Base-by-base conservation (phyloP, 768 basidiomycete species). In the Rhodocollybia butyracea region DNA sequence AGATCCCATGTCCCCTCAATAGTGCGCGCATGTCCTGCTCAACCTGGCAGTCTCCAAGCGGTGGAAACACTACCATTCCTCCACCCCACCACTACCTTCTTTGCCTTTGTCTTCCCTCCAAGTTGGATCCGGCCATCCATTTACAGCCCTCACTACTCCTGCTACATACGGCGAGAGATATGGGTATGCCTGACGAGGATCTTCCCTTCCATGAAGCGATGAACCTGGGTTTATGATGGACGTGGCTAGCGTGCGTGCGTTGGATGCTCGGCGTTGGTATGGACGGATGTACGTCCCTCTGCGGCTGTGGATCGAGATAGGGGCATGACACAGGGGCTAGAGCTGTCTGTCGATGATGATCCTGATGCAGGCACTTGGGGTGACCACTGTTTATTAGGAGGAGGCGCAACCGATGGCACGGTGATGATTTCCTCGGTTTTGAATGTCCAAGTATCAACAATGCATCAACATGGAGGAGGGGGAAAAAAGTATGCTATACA, bases 361-460 rank as follows among this genome's bases (percentile, higher is more conserved):
- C 59, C 31, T n/a, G n/a, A 24, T 52, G 51, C 50, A 61, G 54
- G n/a, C n/a, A n/a, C n/a, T n/a, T n/a, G n/a, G 31, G 24, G 41
- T 30, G 27, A 43, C 19, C 27, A 42, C 24, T n/a, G 57, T 19
- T 24, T 59, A 31, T 47, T 48, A 15, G 36, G 31, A 5, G 59
- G 24, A 45, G 51, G 22, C 5, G 27, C 32, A 54, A n/a, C n/a
- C n/a, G 51, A 53, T 22, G 57, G 57, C 15, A 54, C 48, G 46
- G 76, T 80, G 19, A 91, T 67, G 17, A 86, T 77, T 57, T 90
- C 84, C 58, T 89, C 85, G 5, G 80, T 81, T 64, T 92, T 85
- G 61, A 95, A 95, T 0, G 91, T 94, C 42, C 84, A 78, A 3
- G 93, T 91, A 64, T 97, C 94, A 46, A 96, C 74, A 54, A 95